These are phyloP conservation scores for Tetrahymena thermophila DNA, from an alignment of 73 alveolate genomes.

Conservation along the genomic window DNA sequence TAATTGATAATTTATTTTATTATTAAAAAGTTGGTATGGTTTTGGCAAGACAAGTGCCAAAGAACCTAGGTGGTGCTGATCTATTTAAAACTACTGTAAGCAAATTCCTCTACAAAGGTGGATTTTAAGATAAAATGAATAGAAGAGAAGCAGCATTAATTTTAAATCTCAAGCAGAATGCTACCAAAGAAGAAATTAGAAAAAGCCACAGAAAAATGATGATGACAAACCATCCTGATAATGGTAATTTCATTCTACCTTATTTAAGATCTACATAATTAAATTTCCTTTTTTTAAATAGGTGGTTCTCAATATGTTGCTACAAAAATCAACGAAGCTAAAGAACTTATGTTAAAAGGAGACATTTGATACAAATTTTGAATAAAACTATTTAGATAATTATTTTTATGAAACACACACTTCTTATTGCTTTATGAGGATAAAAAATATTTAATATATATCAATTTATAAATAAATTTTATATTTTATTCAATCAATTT, in stretches of 20 bases:
- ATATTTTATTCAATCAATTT: no score
- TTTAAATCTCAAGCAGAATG: conserved; percentile 61
- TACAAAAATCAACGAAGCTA: conserved; percentile 86
- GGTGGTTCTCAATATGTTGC: conserved; percentile 86
- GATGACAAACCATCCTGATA: conserved; percentile 86
- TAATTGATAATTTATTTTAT: no score
- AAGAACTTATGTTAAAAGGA: conserved; percentile 53
- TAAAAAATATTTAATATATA: no score
- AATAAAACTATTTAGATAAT: background rate
- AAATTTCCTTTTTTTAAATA: background rate
- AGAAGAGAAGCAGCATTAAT: conserved; percentile 77
- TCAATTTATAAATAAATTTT: no score
- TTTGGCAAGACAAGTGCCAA: background rate
- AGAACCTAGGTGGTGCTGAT: background rate
- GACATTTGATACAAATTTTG: background rate
- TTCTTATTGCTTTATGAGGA: background rate
- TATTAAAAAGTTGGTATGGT: background rate
- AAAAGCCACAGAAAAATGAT: conserved; percentile 70
- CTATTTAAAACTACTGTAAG: background rate
- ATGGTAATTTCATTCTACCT: background rate
- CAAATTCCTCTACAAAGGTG: conserved; percentile 51
- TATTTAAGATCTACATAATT: background rate
- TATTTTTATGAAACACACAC: no score
- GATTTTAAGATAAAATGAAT: conserved; percentile 56
- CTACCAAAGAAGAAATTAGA: conserved; percentile 50